A percentile compares a stretch with the other conserved stretches of the same genome.
These are phyloP conservation scores for Agarophyton chilense DNA, from an alignment of 23 red algal genomes.

Conservation along the genomic window DNA sequence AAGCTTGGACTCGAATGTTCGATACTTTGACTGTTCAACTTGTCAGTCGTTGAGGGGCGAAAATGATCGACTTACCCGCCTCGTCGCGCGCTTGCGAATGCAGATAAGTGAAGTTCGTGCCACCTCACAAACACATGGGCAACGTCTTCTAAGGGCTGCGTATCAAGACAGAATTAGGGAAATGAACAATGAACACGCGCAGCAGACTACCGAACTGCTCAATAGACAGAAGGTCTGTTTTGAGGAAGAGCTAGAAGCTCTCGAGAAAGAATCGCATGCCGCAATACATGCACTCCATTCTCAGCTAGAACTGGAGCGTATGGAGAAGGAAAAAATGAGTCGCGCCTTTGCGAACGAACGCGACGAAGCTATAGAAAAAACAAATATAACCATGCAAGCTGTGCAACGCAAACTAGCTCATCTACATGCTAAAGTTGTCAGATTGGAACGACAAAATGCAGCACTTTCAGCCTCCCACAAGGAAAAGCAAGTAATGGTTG, in stretches of 20 bases:
- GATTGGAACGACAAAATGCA: constrained; percentile 63
- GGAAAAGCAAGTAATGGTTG: constrained; percentile 63
- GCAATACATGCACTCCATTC: constrained; percentile 6
- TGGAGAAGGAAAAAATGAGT: neutral
- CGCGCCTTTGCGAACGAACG: constrained; percentile 24
- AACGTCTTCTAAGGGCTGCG: constrained; percentile 41
- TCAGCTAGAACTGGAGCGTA: constrained; percentile 19
- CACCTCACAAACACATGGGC: constrained; percentile 53
- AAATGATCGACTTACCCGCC: constrained; percentile 27
- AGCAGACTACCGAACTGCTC: constrained; percentile 41
- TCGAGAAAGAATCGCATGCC: constrained; percentile 46
- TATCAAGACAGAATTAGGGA: constrained; percentile 48
- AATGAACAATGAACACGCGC: constrained; percentile 41
- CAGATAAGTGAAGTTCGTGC: constrained; percentile 11
- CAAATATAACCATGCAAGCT: constrained; percentile 35
- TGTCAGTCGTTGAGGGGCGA: constrained; percentile 9
- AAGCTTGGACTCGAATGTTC: too few relatives aligned
- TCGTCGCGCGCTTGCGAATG: constrained; percentile 44
- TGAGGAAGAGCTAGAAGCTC: constrained; percentile 57
- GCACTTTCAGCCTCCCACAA: constrained; percentile 8
- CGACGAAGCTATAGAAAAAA: constrained; percentile 41
- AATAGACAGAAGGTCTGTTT: constrained; percentile 63
- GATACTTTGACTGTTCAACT: neutral
- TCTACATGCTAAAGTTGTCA: constrained; percentile 38
- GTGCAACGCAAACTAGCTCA: constrained; percentile 67